Evolutionary conservation across 441 rosid species (phyloP), one percentile per base, ranked within the genome.

Genomic region (Euphorbia schlechtendalii): DNA sequence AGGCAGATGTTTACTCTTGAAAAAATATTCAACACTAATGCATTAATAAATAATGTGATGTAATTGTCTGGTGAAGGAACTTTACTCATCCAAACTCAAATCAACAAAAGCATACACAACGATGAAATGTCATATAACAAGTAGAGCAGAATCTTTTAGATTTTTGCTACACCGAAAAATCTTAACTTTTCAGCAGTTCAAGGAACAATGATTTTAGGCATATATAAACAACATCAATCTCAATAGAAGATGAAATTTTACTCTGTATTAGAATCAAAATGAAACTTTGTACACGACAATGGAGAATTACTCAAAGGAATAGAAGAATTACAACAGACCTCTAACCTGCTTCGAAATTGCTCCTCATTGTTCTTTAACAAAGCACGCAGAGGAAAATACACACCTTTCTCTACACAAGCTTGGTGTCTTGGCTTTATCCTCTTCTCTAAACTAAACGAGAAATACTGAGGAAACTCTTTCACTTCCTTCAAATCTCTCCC

Each of bases 381-480:
- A 43, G 73, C 73, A 24, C 77, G 77, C 64, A 92, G 76, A 59
- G 94, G 86, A 40, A 92, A 84, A 52, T 80, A 84, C 46, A 85
- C 83, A 21, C 94, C 86, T 68, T 78, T 85, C 71, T 68, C 98
- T 8, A 77, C 84, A 76, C 96, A 86, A 64, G 70, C 73, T 63
- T 78, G 86, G 63, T 89, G 96, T 62, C 98, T 77, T 21, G 89
- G 95, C 78, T 83, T 84, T 28, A 89, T 86, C 79, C 96, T 84
- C 66, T 86, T 87, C 75, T 82, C 93, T 66, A 92, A 85, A 61
- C 98, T 86, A 70, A 86, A 89, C 0, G 96, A 87, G 57, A 86
- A 92, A 64, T 87, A 92, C 68, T 89, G 96, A 0, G 96, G 93
- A 63, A 92, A 92, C 71, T 84, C 88, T 51, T 65, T 81, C 57